These are phyloP conservation scores for Xerocomus brunneocitrinus DNA, from an alignment of 768 basidiomycete species.

Conservation along the genomic window DNA sequence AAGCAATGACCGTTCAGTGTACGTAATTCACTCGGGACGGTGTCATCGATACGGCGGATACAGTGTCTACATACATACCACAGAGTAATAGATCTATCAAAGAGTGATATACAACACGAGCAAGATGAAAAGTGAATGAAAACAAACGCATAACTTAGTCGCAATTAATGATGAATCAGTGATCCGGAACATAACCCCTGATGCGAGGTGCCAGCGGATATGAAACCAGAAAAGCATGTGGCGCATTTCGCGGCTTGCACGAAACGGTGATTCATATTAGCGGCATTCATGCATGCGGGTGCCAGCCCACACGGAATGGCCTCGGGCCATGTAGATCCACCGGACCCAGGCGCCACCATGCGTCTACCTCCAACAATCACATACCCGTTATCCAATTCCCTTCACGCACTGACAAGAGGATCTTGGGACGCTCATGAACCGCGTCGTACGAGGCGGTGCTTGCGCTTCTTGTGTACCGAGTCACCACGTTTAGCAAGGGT, in stretches of 20 bases:
- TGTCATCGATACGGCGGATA: background rate
- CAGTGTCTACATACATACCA: background rate
- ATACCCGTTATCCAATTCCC: background rate
- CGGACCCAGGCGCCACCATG: background rate
- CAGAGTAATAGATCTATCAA: background rate
- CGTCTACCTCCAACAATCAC: background rate
- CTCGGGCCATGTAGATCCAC: slow-evolving; percentile 8
- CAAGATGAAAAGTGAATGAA: background rate
- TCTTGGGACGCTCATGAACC: background rate
- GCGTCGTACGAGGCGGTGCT: slow-evolving; percentile 23
- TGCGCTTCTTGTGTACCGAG: slow-evolving; percentile 16
- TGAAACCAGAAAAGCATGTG: background rate
- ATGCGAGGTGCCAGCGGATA: slow-evolving; percentile 1
- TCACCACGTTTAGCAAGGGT: slow-evolving; percentile 14
- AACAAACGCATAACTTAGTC: background rate
- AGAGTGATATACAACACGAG: slow-evolving; percentile 14
- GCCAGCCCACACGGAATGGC: slow-evolving; percentile 3
- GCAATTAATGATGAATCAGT: too few species aligned
- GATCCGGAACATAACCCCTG: too few species aligned
- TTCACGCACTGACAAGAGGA: background rate
- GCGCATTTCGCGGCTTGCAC: slow-evolving; percentile 12
- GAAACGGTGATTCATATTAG: background rate
- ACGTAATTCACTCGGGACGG: background rate
- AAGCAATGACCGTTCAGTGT: too few species aligned
- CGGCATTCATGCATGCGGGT: background rate